Percentiles rank a stretch among this genome's conserved stretches.
Evolutionary conservation across 768 basidiomycete genomes (phyloP).

Genomic region (Leccinum longicurvipes): DNA sequence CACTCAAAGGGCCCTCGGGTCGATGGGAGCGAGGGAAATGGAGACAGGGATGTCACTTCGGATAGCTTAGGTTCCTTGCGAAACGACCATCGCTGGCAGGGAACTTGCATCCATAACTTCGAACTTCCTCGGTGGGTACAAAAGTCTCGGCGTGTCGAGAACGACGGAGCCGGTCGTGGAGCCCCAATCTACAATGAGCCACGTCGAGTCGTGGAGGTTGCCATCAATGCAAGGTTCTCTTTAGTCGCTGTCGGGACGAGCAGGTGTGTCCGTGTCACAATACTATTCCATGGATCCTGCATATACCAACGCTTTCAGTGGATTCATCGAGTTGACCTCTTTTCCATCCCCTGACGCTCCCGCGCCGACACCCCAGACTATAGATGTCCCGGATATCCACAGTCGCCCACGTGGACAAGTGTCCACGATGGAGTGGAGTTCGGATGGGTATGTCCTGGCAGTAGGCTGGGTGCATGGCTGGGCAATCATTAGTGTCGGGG

Average conservation of each 20-base stretch:
- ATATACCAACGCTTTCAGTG: constrained; percentile 38
- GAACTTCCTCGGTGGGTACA: constrained; percentile 76
- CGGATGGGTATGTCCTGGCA: constrained; percentile 92
- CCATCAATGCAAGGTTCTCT: constrained; percentile 79
- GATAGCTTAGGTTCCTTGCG: constrained; percentile 8
- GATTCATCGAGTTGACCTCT: constrained; percentile 60
- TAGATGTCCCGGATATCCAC: constrained; percentile 62
- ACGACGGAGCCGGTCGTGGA: constrained; percentile 35
- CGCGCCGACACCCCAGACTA: constrained; percentile 54
- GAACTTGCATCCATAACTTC: constrained; percentile 77
- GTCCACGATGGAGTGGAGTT: constrained; percentile 81
- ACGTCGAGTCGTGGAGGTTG: constrained; percentile 58
- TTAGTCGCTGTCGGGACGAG: constrained; percentile 76
- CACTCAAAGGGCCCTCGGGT: constrained; percentile 9
- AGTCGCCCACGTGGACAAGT: constrained; percentile 60
- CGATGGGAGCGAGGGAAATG: constrained; percentile 3
- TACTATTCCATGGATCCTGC: not conserved
- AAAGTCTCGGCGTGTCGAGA: constrained; percentile 61
- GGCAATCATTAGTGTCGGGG: constrained; percentile 88
- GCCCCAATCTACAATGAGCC: constrained; percentile 56
- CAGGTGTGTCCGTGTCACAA: constrained; percentile 40
- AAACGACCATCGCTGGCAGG: constrained; percentile 51
- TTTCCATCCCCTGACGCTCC: constrained; percentile 64
- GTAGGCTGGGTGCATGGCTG: constrained; percentile 90
- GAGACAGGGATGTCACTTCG: constrained; percentile 2